A percentile compares a stretch with the other conserved stretches of the same genome.
phyloP scores from a whole-genome alignment of 305 asterid species.

The Fraxinus angustifolia region DNA sequence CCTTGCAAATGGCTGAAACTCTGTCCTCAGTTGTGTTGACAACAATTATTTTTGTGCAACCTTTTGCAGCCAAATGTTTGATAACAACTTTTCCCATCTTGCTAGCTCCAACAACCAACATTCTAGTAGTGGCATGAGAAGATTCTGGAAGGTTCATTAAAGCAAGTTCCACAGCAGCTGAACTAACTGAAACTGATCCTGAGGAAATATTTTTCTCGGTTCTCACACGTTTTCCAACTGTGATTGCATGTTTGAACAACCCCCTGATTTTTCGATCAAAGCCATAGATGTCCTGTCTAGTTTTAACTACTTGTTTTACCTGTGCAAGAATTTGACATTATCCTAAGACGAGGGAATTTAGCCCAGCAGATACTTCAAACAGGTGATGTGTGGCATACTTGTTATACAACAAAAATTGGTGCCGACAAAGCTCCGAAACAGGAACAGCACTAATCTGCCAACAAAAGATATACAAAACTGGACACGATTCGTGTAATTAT shows the following conservation, averaged over 20 bases:
- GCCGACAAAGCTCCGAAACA: constrained; percentile 56
- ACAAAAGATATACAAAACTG: constrained; percentile 16
- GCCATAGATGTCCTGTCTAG: constrained; percentile 69
- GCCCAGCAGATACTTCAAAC: constrained; percentile 84
- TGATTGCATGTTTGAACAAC: constrained; percentile 74
- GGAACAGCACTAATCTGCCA: constrained; percentile 75
- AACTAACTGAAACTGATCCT: constrained; percentile 87
- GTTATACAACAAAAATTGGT: constrained; percentile 57
- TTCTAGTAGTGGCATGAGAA: constrained; percentile 46
- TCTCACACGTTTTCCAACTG: constrained; percentile 86
- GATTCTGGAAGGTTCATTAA: constrained; percentile 60
- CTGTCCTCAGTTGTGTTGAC: constrained; percentile 69
- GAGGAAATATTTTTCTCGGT: constrained; percentile 73
- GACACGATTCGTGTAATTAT: background rate
- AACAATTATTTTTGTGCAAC: constrained; percentile 64
- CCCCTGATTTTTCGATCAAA: constrained; percentile 73
- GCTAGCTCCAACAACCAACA: constrained; percentile 87
- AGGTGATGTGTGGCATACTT: constrained; percentile 70
- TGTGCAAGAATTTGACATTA: constrained; percentile 94
- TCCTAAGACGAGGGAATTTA: constrained; percentile 86
- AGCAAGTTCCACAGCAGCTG: constrained; percentile 95
- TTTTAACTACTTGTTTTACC: constrained; percentile 81
- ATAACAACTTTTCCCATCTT: constrained; percentile 91
- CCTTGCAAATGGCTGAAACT: constrained; percentile 54
- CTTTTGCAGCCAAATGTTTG: constrained; percentile 73